Base-by-base conservation (phyloP, 1,284 basidiomycete species). In the Nidula niveotomentosa region DNA sequence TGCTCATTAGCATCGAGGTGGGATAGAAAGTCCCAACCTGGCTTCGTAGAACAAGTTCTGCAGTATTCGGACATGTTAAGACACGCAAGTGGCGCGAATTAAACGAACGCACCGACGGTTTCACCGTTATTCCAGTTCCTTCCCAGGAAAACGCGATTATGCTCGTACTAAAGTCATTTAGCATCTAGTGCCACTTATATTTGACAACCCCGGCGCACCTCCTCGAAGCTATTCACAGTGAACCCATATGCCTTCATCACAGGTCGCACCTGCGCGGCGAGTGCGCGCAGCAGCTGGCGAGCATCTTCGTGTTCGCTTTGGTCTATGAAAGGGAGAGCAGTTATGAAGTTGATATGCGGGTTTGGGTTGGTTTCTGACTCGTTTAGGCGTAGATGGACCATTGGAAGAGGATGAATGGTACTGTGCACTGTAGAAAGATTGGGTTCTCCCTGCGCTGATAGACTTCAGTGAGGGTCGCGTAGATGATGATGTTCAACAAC, bases 121-220 rank as follows among this genome's bases (percentile, higher is more conserved):
- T 92, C 90, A 2, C 90, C 91, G 55, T 75, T 76, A 56, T 91
- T 88, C 90, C 90, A 93, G 65, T 92, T 93, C 46, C 90, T 77
- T 3, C 90, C 90, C 10, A 84, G 80, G 67, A 93, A 93, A 6
- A 93, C 88, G 9, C 60, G 64, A 65, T 93, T 93, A 63, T 82
- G 79, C 65, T 91, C 84, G 62, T 90, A 91, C 87, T 90, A 57
- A 3, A 52, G 48, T 34, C 30, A 30, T 30, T 30, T 30, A 30
- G 30, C 30, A 30, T 30, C 30, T 30, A 30, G 30, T 30, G 30
- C 30, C 30, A 30, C 30, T 3, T 30, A 5, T 30, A 30, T 30
- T 30, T 30, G 30, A 30, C 4, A 5, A 5, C 4, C 2, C 30
- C 30, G 30, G 8, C 47, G 47, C 62, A 88, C 90, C 82, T 92